phyloP scores from a whole-genome alignment of 208 protist genomes.

The Leishmania guyanensis region DNA sequence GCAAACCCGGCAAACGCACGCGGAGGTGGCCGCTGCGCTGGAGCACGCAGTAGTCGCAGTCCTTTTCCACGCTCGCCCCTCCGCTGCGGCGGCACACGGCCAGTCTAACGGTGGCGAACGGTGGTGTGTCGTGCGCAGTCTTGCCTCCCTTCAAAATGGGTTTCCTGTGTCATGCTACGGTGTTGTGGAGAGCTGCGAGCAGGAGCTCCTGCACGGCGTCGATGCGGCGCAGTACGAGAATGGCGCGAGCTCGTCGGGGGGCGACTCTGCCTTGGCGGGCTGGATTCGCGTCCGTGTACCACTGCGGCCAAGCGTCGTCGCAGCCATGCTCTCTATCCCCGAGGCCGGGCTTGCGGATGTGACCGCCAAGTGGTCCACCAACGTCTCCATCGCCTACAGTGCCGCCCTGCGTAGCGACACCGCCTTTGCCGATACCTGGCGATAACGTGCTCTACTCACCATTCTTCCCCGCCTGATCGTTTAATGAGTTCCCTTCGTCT shows the following conservation, averaged over 20 bases:
- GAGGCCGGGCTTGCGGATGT: not conserved
- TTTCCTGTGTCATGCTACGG: conserved; percentile 82
- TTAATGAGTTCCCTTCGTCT: not conserved
- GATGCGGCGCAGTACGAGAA: not conserved
- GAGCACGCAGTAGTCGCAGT: conserved; percentile 79
- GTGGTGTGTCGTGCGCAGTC: conserved; percentile 30
- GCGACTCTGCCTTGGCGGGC: not conserved
- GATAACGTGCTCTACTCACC: not conserved
- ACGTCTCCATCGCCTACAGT: conserved; percentile 68
- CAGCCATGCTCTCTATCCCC: conserved; percentile 15
- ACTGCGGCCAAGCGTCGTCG: conserved; percentile 41
- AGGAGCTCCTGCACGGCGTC: conserved; percentile 36
- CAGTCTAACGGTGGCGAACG: not conserved
- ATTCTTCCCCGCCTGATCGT: not conserved
- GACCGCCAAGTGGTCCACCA: conserved; percentile 1
- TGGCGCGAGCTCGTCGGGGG: not conserved
- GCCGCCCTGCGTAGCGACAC: conserved; percentile 54
- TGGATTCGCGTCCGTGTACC: conserved; percentile 63
- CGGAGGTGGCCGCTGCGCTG: conserved; percentile 57
- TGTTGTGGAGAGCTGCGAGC: conserved; percentile 77
- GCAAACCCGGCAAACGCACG: conserved; percentile 19
- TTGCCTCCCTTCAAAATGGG: conserved; percentile 44
- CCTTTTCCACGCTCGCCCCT: conserved; percentile 36
- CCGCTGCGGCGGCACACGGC: not conserved
- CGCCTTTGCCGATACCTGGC: conserved; percentile 48